phyloP scores from a whole-genome alignment of 2,329 filamentous ascomycete species.

The Colletotrichum lentis region DNA sequence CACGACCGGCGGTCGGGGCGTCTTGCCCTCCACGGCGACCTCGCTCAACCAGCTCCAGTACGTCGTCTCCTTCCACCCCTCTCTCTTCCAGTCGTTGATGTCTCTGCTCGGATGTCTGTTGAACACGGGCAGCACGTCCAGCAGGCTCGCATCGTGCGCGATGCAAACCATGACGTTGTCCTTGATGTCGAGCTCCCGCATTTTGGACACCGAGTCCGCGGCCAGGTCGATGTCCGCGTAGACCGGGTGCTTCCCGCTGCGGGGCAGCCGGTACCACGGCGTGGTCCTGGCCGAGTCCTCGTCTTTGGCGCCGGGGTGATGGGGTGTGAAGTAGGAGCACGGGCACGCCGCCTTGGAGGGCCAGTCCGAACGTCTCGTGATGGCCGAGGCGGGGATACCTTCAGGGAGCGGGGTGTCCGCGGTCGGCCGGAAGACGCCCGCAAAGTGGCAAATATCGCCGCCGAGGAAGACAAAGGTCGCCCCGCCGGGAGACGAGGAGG shows the following conservation, averaged over 20 bases:
- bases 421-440: conserved; percentile 32
- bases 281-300: background rate
- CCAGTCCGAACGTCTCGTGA: conserved; percentile 19
- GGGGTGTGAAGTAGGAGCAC: conserved; percentile 25
- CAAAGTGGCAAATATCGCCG: conserved; percentile 39
- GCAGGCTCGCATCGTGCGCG: conserved; percentile 28
- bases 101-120: conserved; percentile 17
- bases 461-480: conserved; percentile 41
- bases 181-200: conserved; percentile 30
- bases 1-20: conserved; percentile 15
- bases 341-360: conserved; percentile 15
- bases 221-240: conserved; percentile 29
- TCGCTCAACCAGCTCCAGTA: conserved; percentile 36
- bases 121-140: conserved; percentile 30
- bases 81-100: conserved; percentile 32
- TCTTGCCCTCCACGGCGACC: conserved; percentile 22
- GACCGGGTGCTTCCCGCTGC: conserved; percentile 11
- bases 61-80: conserved; percentile 25
- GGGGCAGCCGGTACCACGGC: conserved; percentile 26
- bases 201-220: conserved; percentile 23
- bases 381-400: conserved; percentile 12
- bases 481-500: conserved; percentile 21
- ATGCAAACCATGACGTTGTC: conserved; percentile 34
- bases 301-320: conserved; percentile 18
- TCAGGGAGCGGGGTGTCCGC: conserved; percentile 10